Evolutionary conservation across 179 eudicot genomes (phyloP).

Genomic region (Vitellaria paradoxa): DNA sequence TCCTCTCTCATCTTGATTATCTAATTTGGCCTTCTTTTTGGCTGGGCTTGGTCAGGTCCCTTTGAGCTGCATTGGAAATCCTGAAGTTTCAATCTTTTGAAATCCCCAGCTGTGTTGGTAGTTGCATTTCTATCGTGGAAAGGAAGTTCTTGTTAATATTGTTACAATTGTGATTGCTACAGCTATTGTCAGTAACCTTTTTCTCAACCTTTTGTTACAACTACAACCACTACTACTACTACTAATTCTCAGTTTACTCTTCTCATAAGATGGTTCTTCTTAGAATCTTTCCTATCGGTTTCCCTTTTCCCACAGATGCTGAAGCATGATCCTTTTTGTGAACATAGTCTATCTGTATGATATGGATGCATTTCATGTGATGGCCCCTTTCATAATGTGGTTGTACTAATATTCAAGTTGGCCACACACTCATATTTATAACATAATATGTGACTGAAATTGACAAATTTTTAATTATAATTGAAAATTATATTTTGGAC

Average conservation of each 20-base stretch:
- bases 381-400: background rate
- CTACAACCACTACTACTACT: background rate
- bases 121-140: background rate
- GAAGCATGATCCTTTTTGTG: background rate
- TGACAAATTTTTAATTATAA: background rate
- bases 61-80: background rate
- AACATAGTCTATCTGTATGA: background rate
- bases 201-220: background rate
- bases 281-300: background rate
- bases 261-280: background rate
- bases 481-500: constrained; percentile 13
- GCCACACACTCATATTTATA: background rate
- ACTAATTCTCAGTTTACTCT: no score
- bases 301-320: background rate
- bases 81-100: background rate
- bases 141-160: background rate
- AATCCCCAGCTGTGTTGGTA: background rate
- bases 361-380: background rate
- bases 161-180: background rate
- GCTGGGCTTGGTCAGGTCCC: background rate
- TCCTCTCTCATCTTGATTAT: constrained; percentile 10
- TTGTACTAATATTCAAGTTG: background rate
- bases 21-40: background rate
- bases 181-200: background rate
- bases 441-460: background rate